A percentile compares a stretch with the other conserved stretches of the same genome.
Conservation (phyloP, 768 basidiomycete genomes). For the Leccinum longicurvipes region DNA sequence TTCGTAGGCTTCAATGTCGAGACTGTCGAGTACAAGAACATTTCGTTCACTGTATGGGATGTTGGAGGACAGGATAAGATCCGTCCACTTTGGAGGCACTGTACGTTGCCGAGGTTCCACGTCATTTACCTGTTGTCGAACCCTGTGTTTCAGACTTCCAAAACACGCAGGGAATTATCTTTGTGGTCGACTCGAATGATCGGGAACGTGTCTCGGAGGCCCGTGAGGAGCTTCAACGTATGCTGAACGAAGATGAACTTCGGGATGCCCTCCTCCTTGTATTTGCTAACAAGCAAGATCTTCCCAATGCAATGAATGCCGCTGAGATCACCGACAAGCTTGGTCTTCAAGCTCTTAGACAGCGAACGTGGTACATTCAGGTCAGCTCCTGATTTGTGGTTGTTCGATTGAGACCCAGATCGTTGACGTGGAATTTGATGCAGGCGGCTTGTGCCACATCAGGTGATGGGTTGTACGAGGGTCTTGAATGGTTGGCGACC, state of each 20-base stretch:
- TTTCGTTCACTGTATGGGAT: constrained; percentile 99
- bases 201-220: constrained; percentile 99
- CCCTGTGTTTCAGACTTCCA: constrained; percentile 80
- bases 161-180: constrained; percentile 99
- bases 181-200: constrained; percentile 99
- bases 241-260: constrained; percentile 99
- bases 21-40: constrained; percentile 99
- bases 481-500: constrained; percentile 92
- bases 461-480: constrained; percentile 98
- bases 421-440: constrained; percentile 16
- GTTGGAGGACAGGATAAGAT: constrained; percentile 99
- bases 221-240: constrained; percentile 97
- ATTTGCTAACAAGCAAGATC: constrained; percentile 99
- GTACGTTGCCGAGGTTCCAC: constrained; percentile 49
- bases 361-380: constrained; percentile 98
- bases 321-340: constrained; percentile 99
- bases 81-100: constrained; percentile 99
- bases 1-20: constrained; percentile 97
- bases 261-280: constrained; percentile 97
- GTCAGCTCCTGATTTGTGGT: constrained; percentile 39
- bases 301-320: constrained; percentile 99
- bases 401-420: neutral
- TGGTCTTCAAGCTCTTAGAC: constrained; percentile 93
- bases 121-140: constrained; percentile 11
- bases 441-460: constrained; percentile 98